Evolutionary conservation across 2,329 filamentous ascomycete genomes (phyloP), one percentile per base, ranked within the genome.

Genomic region (Colletotrichum sp.): DNA sequence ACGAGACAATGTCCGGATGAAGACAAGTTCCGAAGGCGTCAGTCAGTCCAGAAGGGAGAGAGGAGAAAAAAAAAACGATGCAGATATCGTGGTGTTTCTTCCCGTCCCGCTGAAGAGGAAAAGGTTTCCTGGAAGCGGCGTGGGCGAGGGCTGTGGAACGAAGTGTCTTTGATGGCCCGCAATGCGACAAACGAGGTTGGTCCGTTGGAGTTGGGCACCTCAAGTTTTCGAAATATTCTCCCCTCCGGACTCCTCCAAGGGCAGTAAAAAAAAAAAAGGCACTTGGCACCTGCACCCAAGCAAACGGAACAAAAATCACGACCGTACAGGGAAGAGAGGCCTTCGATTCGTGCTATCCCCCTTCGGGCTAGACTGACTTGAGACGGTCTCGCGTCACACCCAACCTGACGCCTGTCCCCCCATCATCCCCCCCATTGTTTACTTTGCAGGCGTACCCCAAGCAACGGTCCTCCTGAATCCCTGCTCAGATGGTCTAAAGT

Each of bases 371-470:
- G 64, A 34, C 43, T 75, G 43, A 68, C 56, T 66, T 38, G 66
- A 55, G 67, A 55, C 58, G 38, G 69, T 74, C 74, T 68, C 69
- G 62, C 61, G 74, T 77, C 76, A 77, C 74, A 63, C 30, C 38
- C 16, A 26, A 28, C 30, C 63, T 71, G 69, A 63, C 70, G 73
- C 32, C 62, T 73, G 76, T 77, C 38, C 38, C 38, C 76, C 76
- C 76, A 75, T 77, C 74, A 61, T 64, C 24, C 12, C 62, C 62
- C 63, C 63, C 63, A 76, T 76, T 82, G 80, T 82, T 82, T 82
- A 82, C 81, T 81, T 80, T 21, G 71, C 75, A 73, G 75, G 76
- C 61, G 58, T 73, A 71, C 66, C 79, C 81, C 77, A 73, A 76
- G 81, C 81, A 82, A 82, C 81, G 76, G 78, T 73, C 34, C 24